Conservation (phyloP, 2,329 filamentous ascomycete genomes). For the Colletotrichum tamarilloi region DNA sequence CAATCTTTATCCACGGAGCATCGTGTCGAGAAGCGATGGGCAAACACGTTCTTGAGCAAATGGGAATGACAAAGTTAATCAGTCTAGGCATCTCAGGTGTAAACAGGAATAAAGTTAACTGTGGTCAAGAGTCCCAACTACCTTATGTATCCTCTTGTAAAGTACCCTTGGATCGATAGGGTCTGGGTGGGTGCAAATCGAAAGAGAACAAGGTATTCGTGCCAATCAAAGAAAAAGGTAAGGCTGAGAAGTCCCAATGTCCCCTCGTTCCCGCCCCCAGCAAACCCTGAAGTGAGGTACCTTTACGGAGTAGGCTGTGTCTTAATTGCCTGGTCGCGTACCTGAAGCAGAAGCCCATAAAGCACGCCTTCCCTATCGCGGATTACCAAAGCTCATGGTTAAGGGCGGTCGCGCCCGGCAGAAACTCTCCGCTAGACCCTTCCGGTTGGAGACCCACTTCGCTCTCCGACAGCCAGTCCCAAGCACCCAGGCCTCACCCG, state of each 20-base stretch:
- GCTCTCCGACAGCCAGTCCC: constrained; percentile 2
- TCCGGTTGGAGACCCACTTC: constrained; percentile 5
- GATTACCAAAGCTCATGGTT: constrained; percentile 3
- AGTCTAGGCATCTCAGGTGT: background rate
- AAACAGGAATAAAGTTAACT: background rate
- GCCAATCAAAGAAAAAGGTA: background rate
- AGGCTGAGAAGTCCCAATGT: background rate
- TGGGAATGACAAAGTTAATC: background rate
- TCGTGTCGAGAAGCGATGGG: background rate
- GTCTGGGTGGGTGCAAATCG: background rate
- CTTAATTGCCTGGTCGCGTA: background rate
- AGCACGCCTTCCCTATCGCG: constrained; percentile 29
- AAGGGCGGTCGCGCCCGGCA: constrained; percentile 20
- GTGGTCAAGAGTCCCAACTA: background rate
- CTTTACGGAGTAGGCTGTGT: background rate
- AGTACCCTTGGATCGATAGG: background rate
- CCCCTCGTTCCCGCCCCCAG: background rate
- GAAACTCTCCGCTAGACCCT: background rate
- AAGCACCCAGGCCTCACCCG: constrained; percentile 8
- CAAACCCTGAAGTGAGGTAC: background rate
- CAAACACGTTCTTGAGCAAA: background rate
- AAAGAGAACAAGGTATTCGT: background rate
- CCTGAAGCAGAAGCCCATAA: constrained; percentile 5
- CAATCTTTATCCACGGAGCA: background rate
- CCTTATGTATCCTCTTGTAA: background rate